phyloP scores from a whole-genome alignment of 2,329 filamentous ascomycete species.

The Dothidotthia symphoricarpi region DNA sequence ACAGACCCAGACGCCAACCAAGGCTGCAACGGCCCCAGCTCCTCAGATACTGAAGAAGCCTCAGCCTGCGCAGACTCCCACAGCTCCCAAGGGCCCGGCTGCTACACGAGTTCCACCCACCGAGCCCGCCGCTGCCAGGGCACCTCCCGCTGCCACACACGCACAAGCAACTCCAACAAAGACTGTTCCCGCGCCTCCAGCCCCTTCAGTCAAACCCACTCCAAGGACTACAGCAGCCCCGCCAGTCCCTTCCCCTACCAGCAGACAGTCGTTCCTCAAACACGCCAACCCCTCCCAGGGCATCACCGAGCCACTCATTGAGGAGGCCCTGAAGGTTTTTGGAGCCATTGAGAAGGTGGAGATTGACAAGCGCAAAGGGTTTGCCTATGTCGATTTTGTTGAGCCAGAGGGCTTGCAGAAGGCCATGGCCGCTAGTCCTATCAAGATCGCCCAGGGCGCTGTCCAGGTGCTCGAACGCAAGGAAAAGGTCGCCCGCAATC shows the following conservation, averaged over 20 bases:
- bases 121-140: slow-evolving; percentile 29
- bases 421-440: slow-evolving; percentile 77
- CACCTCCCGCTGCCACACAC: slow-evolving; percentile 15
- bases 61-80: slow-evolving; percentile 22
- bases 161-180: slow-evolving; percentile 16
- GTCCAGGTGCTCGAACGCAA: slow-evolving; percentile 85
- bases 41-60: slow-evolving; percentile 45
- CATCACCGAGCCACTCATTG: slow-evolving; percentile 77
- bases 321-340: slow-evolving; percentile 70
- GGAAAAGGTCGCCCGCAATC: slow-evolving; percentile 47
- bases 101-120: slow-evolving; percentile 30
- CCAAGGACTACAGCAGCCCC: slow-evolving; percentile 15
- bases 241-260: slow-evolving; percentile 32
- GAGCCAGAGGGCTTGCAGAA: slow-evolving; percentile 70
- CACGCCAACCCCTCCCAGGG: slow-evolving; percentile 80
- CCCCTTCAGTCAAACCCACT: slow-evolving; percentile 4
- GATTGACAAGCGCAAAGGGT: slow-evolving; percentile 91
- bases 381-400: slow-evolving; percentile 87
- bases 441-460: slow-evolving; percentile 78
- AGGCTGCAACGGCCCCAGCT: slow-evolving; percentile 24
- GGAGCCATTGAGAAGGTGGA: slow-evolving; percentile 77
- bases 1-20: slow-evolving; percentile 22
- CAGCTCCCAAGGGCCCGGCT: slow-evolving; percentile 33
- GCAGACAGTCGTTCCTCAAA: slow-evolving; percentile 57
- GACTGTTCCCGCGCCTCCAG: slow-evolving; percentile 15